Evolutionary conservation across 2,329 filamentous ascomycete species (phyloP).

Genomic region (Trichoderma arundinaceum): DNA sequence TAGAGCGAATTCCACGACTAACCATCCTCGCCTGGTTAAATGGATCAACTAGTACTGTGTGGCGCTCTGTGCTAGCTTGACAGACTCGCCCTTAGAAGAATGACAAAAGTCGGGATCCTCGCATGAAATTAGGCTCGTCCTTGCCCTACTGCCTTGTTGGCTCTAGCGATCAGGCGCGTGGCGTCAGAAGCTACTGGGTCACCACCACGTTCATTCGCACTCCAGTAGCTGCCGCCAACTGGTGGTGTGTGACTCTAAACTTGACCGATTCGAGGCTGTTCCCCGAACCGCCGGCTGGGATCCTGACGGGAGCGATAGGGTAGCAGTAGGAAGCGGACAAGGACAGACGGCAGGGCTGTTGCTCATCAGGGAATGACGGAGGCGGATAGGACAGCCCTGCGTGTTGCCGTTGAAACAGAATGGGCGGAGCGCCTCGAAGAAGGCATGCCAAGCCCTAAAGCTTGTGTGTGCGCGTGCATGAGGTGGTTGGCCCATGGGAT

Average conservation of each 20-base stretch:
- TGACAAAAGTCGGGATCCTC: slow-evolving; percentile 26
- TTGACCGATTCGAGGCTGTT: slow-evolving; percentile 42
- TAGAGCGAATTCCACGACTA: background rate
- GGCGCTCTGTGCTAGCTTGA: slow-evolving; percentile 24
- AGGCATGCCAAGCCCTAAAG: slow-evolving; percentile 33
- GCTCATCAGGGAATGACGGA: slow-evolving; percentile 9
- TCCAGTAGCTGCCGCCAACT: slow-evolving; percentile 20
- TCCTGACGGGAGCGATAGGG: slow-evolving; percentile 31
- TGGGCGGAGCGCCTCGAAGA: background rate
- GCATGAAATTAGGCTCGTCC: slow-evolving; percentile 29
- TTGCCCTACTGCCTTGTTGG: slow-evolving; percentile 17
- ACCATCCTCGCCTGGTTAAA: slow-evolving; percentile 27
- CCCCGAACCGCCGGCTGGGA: slow-evolving; percentile 40
- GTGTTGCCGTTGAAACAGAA: slow-evolving; percentile 37
- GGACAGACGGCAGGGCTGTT: slow-evolving; percentile 3
- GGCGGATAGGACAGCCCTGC: slow-evolving; percentile 34
- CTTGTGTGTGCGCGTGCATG: slow-evolving; percentile 33
- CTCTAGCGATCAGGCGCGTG: slow-evolving; percentile 31
- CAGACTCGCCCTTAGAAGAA: slow-evolving; percentile 1
- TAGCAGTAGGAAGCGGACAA: slow-evolving; percentile 24
- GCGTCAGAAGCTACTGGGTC: slow-evolving; percentile 31
- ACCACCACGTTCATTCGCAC: slow-evolving; percentile 18
- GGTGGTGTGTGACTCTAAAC: slow-evolving; percentile 29
- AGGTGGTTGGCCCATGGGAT: slow-evolving; percentile 38
- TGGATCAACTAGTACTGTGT: slow-evolving; percentile 24